Base-by-base conservation (phyloP, 2,329 filamentous ascomycete genomes). In the Exophiala spinifera region DNA sequence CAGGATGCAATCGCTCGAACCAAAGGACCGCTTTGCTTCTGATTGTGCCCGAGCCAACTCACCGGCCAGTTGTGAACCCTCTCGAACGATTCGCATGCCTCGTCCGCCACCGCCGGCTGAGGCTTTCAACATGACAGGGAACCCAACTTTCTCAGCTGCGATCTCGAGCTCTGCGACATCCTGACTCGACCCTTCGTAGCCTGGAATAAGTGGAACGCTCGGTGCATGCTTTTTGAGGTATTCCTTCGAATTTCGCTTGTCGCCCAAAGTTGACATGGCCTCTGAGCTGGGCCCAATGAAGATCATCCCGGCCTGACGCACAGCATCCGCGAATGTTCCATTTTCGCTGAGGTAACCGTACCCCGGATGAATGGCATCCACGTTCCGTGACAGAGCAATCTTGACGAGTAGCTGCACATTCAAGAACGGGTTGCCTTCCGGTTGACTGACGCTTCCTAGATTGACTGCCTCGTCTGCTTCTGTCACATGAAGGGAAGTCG, bases 91-190 rank as follows among this genome's bases (percentile, higher is more conserved):
- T 4, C 71, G 67, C 34, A 79, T 66, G 0, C 75, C 76, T 8
- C 72, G 76, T 5, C 75, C 76, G 0, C 76, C 76, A 1, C 76
- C 76, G 0, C 76, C 76, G 7, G 73, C 74, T 0, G 74, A 74
- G n/a, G 72, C 74, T 55, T 79, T 79, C 1, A 79, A 49, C 70
- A 79, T 76, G 3, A 79, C 62, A 0, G 75, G 76, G 39, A 63
- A 62, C 19, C 66, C 61, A 44, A 69, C 67, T 10, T 64, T 49
- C 13, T 61, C 54, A 1, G 67, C 66, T 2, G 52, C 63, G 3
- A 23, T 39, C 21, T 52, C 56, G 13, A 67, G 50, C 13, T 64
- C 64, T 2, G 56, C 59, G 1, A 57, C 51, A 25, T 66, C 55
- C 33, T 65, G 60, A 11, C 56, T 64, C 1, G 61, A 63, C 1